phyloP scores from a whole-genome alignment of 1,284 basidiomycete genomes.

The Flammula alnicola region DNA sequence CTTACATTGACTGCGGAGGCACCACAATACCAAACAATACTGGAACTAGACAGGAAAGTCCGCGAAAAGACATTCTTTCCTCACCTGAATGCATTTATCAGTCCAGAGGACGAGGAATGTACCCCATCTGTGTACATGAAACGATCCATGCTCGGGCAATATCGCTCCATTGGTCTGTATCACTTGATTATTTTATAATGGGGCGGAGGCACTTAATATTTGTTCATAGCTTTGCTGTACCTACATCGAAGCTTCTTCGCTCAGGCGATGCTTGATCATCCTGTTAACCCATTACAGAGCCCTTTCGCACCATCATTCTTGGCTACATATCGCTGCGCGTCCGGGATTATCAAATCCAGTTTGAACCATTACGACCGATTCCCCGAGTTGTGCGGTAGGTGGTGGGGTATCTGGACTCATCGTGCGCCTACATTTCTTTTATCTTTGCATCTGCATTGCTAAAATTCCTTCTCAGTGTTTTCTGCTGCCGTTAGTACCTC shows the following conservation, averaged over 20 bases:
- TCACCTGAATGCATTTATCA: conserved; percentile 55
- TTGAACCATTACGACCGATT: conserved; percentile 55
- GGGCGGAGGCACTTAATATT: not conserved
- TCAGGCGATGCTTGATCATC: conserved; percentile 64
- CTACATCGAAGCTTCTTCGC: conserved; percentile 67
- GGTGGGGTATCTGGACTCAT: conserved; percentile 61
- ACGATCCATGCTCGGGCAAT: conserved; percentile 54
- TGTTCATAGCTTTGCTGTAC: conserved; percentile 50
- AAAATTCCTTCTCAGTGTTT: conserved; percentile 40
- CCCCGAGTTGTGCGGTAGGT: conserved; percentile 55
- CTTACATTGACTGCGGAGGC: conserved; percentile 53
- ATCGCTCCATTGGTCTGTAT: conserved; percentile 51
- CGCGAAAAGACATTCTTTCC: conserved; percentile 56
- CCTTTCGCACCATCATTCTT: conserved; percentile 68
- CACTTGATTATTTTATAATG: not conserved
- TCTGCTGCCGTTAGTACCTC: conserved; percentile 53
- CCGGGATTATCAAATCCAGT: conserved; percentile 57
- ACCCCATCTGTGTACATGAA: conserved; percentile 55
- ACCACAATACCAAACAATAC: conserved; percentile 55
- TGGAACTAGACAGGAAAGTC: conserved; percentile 62
- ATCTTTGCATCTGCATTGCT: not conserved
- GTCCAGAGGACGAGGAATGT: conserved; percentile 47
- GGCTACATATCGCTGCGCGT: conserved; percentile 64
- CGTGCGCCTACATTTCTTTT: conserved; percentile 32
- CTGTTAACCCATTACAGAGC: conserved; percentile 61